Evolutionary conservation across 1,284 basidiomycete genomes (phyloP).

Genomic region (Tetrapyrgos nigripes): DNA sequence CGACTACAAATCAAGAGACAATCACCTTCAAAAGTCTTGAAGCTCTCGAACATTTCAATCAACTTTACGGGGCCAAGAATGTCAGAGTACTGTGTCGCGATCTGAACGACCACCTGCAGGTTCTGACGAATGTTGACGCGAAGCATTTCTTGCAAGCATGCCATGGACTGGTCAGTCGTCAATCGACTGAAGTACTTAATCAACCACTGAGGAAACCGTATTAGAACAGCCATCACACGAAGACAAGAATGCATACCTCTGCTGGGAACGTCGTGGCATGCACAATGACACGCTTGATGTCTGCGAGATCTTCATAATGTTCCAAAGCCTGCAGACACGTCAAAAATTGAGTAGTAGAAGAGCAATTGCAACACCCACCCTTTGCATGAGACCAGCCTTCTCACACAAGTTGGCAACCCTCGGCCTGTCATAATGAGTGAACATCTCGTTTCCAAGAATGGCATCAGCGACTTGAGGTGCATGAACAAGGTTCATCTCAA

Average conservation of each 20-base stretch:
- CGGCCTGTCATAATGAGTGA: slow-evolving; percentile 95
- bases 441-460: slow-evolving; percentile 99
- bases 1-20: slow-evolving; percentile 12
- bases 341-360: slow-evolving; percentile 3
- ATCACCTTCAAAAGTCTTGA: slow-evolving; percentile 96
- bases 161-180: slow-evolving; percentile 98
- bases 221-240: slow-evolving; percentile 13
- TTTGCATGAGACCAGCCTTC: slow-evolving; percentile 95
- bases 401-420: slow-evolving; percentile 98
- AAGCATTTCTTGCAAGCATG: slow-evolving; percentile 97
- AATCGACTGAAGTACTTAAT: slow-evolving; percentile 97
- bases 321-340: slow-evolving; percentile 81
- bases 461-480: slow-evolving; percentile 99
- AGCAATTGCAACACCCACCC: slow-evolving; percentile 54
- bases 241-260: slow-evolving; percentile 61
- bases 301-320: slow-evolving; percentile 96
- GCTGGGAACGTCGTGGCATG: slow-evolving; percentile 89
- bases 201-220: slow-evolving; percentile 74
- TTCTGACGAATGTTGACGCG: slow-evolving; percentile 98
- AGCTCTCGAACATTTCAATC: slow-evolving; percentile 98
- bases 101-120: slow-evolving; percentile 95
- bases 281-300: slow-evolving; percentile 98
- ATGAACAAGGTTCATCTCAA: slow-evolving; percentile 98
- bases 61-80: slow-evolving; percentile 96
- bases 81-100: slow-evolving; percentile 99